Conservation (phyloP, 2,329 filamentous ascomycete genomes). For the Nothophaeocryptopus gaeumannii region DNA sequence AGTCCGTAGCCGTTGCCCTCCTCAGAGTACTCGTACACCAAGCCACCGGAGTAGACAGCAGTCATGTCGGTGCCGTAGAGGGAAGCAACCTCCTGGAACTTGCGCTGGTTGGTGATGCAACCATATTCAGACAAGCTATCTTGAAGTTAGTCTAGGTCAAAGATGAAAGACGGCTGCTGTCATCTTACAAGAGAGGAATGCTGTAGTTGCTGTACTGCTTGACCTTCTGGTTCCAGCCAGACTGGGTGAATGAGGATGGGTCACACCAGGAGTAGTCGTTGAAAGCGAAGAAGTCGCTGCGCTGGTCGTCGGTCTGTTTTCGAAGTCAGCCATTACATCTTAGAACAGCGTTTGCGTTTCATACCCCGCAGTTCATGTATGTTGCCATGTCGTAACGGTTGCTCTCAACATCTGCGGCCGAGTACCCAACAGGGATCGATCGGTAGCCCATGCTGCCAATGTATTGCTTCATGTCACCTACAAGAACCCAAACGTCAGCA, state of each 20-base stretch:
- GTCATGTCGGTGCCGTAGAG: slow-evolving; percentile 85
- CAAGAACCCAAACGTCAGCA: too few species aligned
- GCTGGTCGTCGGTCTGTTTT: slow-evolving; percentile 71
- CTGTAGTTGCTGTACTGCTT: slow-evolving; percentile 83
- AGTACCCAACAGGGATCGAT: slow-evolving; percentile 73
- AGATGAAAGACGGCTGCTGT: not conserved
- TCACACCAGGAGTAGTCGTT: slow-evolving; percentile 89
- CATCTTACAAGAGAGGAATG: slow-evolving; percentile 69
- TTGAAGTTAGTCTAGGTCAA: slow-evolving; percentile 12
- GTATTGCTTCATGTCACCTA: slow-evolving; percentile 70
- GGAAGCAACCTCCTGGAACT: slow-evolving; percentile 74
- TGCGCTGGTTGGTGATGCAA: slow-evolving; percentile 76
- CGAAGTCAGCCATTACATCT: too few species aligned
- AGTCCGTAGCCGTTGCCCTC: slow-evolving; percentile 79
- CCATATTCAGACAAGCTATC: slow-evolving; percentile 82
- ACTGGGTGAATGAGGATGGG: slow-evolving; percentile 63
- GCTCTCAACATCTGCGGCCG: slow-evolving; percentile 76
- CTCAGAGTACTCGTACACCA: slow-evolving; percentile 91
- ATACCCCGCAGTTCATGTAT: slow-evolving; percentile 98
- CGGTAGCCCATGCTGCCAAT: slow-evolving; percentile 68
- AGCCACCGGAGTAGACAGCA: slow-evolving; percentile 84
- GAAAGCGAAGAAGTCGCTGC: slow-evolving; percentile 85
- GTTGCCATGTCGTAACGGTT: slow-evolving; percentile 83
- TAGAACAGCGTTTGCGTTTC: too few species aligned
- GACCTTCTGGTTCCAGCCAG: slow-evolving; percentile 87